Evolutionary conservation across 2,329 filamentous ascomycete species (phyloP).

Genomic region (Cytospora piceae): DNA sequence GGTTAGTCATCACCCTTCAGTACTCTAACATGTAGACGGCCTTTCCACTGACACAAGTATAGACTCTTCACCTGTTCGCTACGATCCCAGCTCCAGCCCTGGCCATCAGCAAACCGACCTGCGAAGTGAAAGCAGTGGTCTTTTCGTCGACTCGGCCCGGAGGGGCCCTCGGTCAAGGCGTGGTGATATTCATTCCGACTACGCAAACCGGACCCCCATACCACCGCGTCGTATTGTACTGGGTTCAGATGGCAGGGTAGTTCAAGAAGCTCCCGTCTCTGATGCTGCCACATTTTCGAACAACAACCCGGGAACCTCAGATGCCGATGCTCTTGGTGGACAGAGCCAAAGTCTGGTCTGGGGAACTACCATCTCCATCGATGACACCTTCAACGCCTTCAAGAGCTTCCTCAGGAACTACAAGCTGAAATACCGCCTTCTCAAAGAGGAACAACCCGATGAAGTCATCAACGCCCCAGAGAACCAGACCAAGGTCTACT

Average conservation of each 20-base stretch:
- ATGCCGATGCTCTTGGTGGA: conserved; percentile 85
- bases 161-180: conserved; percentile 57
- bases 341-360: conserved; percentile 84
- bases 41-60: conserved; percentile 24
- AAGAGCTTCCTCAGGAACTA: conserved; percentile 94
- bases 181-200: conserved; percentile 86
- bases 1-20: conserved; percentile 52
- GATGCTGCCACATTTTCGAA: conserved; percentile 65
- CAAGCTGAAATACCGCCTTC: conserved; percentile 91
- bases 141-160: conserved; percentile 71
- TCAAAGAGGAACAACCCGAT: conserved; percentile 80
- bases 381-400: conserved; percentile 84
- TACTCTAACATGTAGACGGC: neutral
- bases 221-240: conserved; percentile 60
- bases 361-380: conserved; percentile 95
- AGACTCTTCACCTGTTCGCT: conserved; percentile 94
- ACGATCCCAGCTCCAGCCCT: conserved; percentile 87
- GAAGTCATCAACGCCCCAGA: conserved; percentile 72
- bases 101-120: conserved; percentile 73
- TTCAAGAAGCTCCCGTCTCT: conserved; percentile 58
- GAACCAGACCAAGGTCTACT: conserved; percentile 80
- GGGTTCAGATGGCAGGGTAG: conserved; percentile 61
- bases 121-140: conserved; percentile 80
- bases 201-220: conserved; percentile 60
- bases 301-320: conserved; percentile 81